Evolutionary conservation across 345 rosid species (phyloP), one percentile per base, ranked within the genome.

Genomic region (Melaleuca quinquenervia): DNA sequence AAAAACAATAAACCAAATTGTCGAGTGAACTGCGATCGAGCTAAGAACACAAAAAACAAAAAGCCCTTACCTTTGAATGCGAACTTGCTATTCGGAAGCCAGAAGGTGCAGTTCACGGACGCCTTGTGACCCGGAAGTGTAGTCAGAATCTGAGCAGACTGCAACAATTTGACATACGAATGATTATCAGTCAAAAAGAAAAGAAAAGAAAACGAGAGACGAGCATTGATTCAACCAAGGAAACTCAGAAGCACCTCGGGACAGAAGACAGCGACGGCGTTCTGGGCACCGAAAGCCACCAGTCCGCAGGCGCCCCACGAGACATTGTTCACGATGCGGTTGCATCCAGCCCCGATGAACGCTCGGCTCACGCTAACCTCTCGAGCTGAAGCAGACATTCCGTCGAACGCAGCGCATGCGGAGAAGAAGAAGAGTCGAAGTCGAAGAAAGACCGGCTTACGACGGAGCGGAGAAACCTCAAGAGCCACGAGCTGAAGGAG

Each of bases 321-420:
- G 50, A 94, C 94, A 90, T 96, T 97, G 88, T 95, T 95, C 62
- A 97, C 97, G 24, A 93, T 91, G 85, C 97, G 91, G 89, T 96
- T 97, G 94, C 99, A 97, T 84, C 98, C 98, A 84, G 98, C 98
- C 89, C 95, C 98, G 84, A 95, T 93, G 88, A 97, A 96, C 88
- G 90, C 91, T 83, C 94, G 92, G 88, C 93, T 91, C 53, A 88
- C 93, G 88, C 90, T 92, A 13, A 90, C 91, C 86, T 88, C 88
- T n/a, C 84, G 83, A 12, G 49, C 56, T 10, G 52, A 50, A 74
- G 29, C 48, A 78, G 86, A 53, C 86, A 85, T 85, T 60, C 70
- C 64, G 52, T 82, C 45, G 26, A 6, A 16, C 45, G 3, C 45
- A 3, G 84, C 41, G 45, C 45, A 9, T 5, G 18, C 27, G 83